Percentiles rank a stretch among this genome's conserved stretches.
phyloP scores from a whole-genome alignment of 1,284 basidiomycete species.

The Ustilago cynodontis region DNA sequence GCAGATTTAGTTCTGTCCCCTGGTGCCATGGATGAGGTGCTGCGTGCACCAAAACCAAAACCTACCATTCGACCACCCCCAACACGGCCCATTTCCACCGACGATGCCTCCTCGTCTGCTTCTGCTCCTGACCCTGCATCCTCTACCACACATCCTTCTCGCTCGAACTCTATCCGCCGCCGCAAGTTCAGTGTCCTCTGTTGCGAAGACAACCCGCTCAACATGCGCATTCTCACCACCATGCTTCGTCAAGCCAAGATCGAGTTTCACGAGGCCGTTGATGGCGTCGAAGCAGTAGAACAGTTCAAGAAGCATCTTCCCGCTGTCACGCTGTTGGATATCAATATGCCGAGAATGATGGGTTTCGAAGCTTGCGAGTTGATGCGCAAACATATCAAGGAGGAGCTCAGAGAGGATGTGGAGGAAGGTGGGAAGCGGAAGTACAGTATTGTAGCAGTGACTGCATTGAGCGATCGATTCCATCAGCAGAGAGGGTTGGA shows the following conservation, averaged over 20 bases:
- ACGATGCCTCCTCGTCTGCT: neutral
- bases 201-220: constrained; percentile 63
- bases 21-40: constrained; percentile 43
- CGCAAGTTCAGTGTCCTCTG: constrained; percentile 52
- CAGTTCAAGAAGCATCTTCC: constrained; percentile 50
- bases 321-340: constrained; percentile 56
- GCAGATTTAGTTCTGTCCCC: constrained; percentile 43
- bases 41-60: constrained; percentile 36
- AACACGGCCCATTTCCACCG: neutral
- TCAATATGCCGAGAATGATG: constrained; percentile 62
- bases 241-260: constrained; percentile 48
- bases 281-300: constrained; percentile 56
- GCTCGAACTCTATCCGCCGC: neutral
- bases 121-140: neutral
- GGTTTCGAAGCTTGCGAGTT: constrained; percentile 55
- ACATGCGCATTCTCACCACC: constrained; percentile 53
- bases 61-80: constrained; percentile 23
- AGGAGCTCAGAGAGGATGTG: constrained; percentile 3
- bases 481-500: constrained; percentile 46
- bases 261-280: constrained; percentile 42
- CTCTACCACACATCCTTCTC: neutral
- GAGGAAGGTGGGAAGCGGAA: neutral
- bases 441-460: constrained; percentile 55
- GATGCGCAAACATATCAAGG: constrained; percentile 39
- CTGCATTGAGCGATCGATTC: constrained; percentile 39